phyloP scores from a whole-genome alignment of 768 basidiomycete species.

The Hericium rajendrae region DNA sequence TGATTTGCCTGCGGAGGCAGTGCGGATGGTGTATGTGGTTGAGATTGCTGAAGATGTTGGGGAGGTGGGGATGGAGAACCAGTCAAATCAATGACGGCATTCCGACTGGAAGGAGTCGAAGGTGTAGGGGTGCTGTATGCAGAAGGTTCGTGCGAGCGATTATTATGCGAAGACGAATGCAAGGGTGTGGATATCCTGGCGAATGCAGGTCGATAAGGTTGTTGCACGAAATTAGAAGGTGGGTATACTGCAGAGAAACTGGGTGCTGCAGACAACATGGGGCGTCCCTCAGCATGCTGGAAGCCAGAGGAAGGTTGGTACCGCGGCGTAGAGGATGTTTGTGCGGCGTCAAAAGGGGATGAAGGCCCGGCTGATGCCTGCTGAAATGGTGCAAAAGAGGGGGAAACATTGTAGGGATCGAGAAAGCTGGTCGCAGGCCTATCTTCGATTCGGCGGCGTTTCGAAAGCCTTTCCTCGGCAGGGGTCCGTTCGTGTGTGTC shows the following conservation, averaged over 20 bases:
- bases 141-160: not conserved
- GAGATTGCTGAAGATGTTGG: conserved; percentile 2
- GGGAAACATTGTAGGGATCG: not conserved
- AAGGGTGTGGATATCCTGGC: conserved; percentile 28
- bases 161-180: conserved; percentile 25
- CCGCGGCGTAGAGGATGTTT: not conserved
- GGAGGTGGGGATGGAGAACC: conserved; percentile 8
- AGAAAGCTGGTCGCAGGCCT: not conserved
- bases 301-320: not conserved
- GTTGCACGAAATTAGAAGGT: not conserved
- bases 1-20: conserved; percentile 11
- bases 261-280: not conserved
- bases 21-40: conserved; percentile 14
- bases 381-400: not conserved
- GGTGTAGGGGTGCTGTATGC: not conserved
- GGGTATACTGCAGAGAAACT: not conserved
- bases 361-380: not conserved
- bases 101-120: conserved; percentile 1
- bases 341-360: not conserved
- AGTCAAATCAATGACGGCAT: conserved; percentile 6
- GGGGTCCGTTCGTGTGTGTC: conserved; percentile 23
- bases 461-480: conserved; percentile 6
- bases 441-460: conserved; percentile 8
- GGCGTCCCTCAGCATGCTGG: not conserved
- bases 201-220: conserved; percentile 42